phyloP scores from a whole-genome alignment of 192 early-diverging fungal species.

The Helicostylum pulchrum region DNA sequence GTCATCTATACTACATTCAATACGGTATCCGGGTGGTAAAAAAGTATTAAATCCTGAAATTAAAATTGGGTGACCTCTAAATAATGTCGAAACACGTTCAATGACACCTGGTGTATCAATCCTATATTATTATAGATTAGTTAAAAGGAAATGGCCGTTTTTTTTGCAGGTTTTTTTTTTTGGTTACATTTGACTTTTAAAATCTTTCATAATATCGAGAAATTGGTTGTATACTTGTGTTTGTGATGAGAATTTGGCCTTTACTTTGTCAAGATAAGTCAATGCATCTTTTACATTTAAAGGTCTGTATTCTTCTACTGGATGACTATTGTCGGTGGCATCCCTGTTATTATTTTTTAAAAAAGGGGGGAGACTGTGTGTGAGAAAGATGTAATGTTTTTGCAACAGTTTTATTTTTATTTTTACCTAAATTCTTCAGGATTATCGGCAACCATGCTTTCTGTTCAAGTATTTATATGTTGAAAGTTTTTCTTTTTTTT shows the following conservation, averaged over 20 bases:
- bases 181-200: slow-evolving; percentile 84
- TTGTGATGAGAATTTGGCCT: slow-evolving; percentile 78
- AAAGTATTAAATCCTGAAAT: slow-evolving; percentile 99
- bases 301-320: slow-evolving; percentile 36
- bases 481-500: neutral
- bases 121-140: slow-evolving; percentile 9
- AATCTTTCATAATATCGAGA: slow-evolving; percentile 98
- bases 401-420: no score
- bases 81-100: slow-evolving; percentile 89
- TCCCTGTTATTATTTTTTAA: neutral
- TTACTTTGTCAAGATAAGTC: slow-evolving; percentile 92
- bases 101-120: slow-evolving; percentile 83
- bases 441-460: neutral
- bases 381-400: no score
- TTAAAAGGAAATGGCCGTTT: neutral
- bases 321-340: neutral
- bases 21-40: slow-evolving; percentile 92
- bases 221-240: slow-evolving; percentile 95
- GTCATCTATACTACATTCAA: slow-evolving; percentile 82
- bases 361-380: no score
- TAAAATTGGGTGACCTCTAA: slow-evolving; percentile 80
- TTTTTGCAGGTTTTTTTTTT: neutral
- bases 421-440: neutral
- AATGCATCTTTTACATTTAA: slow-evolving; percentile 91
- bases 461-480: neutral